Evolutionary conservation across 2,329 filamentous ascomycete genomes (phyloP).

Genomic region (Pseudogymnoascus verrucosus): DNA sequence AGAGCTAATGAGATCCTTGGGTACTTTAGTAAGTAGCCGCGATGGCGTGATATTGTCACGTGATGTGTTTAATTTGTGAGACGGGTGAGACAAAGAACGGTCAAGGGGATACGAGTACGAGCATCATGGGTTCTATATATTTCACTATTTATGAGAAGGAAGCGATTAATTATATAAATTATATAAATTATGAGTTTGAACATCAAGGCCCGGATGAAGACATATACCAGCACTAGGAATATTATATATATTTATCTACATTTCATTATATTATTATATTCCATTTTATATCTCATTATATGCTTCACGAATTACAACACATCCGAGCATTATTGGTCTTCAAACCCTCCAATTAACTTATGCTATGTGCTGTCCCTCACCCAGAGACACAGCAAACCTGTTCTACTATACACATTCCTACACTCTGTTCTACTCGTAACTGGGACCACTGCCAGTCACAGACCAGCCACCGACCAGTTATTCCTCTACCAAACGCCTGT

Average conservation of each 20-base stretch:
- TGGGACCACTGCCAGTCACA: background rate
- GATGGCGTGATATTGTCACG: background rate
- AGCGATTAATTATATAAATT: background rate
- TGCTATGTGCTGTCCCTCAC: background rate
- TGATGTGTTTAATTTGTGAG: background rate
- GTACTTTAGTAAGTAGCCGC: background rate
- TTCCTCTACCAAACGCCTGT: constrained; percentile 2
- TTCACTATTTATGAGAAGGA: background rate
- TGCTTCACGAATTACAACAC: too few relatives aligned
- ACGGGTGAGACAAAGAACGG: background rate
- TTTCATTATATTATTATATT: background rate
- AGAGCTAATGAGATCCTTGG: background rate
- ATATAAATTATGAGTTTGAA: background rate
- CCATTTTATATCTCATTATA: too few relatives aligned
- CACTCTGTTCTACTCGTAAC: background rate
- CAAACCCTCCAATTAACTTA: background rate
- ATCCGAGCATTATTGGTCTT: background rate
- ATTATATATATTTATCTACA: background rate
- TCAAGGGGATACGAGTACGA: background rate
- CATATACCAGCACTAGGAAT: background rate
- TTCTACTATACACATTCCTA: background rate
- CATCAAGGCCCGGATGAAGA: background rate
- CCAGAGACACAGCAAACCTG: background rate
- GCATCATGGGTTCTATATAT: background rate
- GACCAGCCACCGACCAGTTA: background rate